Base-by-base conservation (phyloP, 495 filamentous ascomycete species). In the Aspergillus diversus region DNA sequence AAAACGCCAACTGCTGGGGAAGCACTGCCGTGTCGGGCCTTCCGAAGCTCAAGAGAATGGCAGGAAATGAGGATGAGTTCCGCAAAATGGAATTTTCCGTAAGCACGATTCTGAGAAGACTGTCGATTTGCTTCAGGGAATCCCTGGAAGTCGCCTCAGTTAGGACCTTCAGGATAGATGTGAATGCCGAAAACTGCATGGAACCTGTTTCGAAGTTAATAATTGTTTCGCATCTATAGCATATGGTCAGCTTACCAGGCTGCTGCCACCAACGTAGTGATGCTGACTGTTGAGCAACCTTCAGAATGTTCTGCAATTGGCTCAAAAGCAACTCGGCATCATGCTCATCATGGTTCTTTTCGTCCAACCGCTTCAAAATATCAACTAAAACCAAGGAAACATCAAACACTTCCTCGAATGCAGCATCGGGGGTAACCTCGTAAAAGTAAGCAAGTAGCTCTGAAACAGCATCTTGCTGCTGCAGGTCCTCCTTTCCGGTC, bases 181-280 rank as follows among this genome's bases (percentile, higher is more conserved):
- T 79, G 50, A 80, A 80, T 6, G 78, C 77, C 33, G 80, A 81
- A 35, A 77, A 78, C 62, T 78, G 66, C 69, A 82, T 79, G 31
- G 75, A 73, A 11, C 73, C 80, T 81, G 52, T 9, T 42, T 21
- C 5, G 0, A 33, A 11, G 53, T 62, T 59, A 17, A 39, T 50
- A 59, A n/a, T 16, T 39, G 9, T 1, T 35, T 15, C 31, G 33
- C 16, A 39, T 7, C 7, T 15, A 60, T 11, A 0, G 21, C 9
- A 33, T 57, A 48, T 48, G 39, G 33, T 1, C 17, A 46, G 21
- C 75, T 61, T 74, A 83, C 84, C 83, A 63, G 82, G 78, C 63
- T 88, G 87, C 57, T 87, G 82, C 79, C 85, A 95, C 93, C 93
- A 97, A 47, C 88, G 87, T 84, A 96, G 90, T 15, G 86, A 85